Base-by-base conservation (phyloP, 257 asterid genomes). In the Scutellaria baicalensis region DNA sequence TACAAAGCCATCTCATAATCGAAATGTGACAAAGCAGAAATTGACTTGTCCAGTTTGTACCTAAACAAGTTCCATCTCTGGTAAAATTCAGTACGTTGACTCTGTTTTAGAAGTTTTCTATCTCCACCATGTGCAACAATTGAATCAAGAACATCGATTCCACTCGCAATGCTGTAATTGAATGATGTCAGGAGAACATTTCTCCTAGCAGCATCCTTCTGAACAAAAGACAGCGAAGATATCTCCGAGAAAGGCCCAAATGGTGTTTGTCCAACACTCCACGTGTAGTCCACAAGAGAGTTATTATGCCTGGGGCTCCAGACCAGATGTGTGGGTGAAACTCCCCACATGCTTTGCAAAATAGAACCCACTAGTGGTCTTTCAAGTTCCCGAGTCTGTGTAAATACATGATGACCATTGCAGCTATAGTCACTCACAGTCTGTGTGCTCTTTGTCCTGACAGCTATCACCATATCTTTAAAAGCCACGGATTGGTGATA, bases 341-440 rank as follows among this genome's bases (percentile, higher is more conserved):
- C 88, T 0, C 99, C 97, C 94, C 96, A 93, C 99, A 93, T 93
- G 71, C 90, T 93, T 82, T 93, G 99, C 75, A 93, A 72, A 65
- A 93, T 93, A 8, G 97, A 91, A 49, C 99, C 99, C 13, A 93
- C 87, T 31, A 93, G 81, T 0, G 97, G 97, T 58, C 96, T 86
- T 79, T 91, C 96, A 16, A 93, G 92, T 51, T 89, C 91, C 35
- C 96, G 83, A 23, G 91, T 79, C 75, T 84, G 89, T 0, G 95
- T 87, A 75, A 93, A 87, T n/a, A 93, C 96, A 67, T 84, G 95
- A 51, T 88, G 88, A 11, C 96, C 95, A 38, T 93, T 93, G 74
- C 96, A 91, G 54, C 83, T 89, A 63, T 89, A 93, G 64, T 93
- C 96, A 47, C 96, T 91, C 85, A 93, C 96, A 5, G 96, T 88